phyloP scores from a whole-genome alignment of 768 basidiomycete species.

The Boletus insuetus region DNA sequence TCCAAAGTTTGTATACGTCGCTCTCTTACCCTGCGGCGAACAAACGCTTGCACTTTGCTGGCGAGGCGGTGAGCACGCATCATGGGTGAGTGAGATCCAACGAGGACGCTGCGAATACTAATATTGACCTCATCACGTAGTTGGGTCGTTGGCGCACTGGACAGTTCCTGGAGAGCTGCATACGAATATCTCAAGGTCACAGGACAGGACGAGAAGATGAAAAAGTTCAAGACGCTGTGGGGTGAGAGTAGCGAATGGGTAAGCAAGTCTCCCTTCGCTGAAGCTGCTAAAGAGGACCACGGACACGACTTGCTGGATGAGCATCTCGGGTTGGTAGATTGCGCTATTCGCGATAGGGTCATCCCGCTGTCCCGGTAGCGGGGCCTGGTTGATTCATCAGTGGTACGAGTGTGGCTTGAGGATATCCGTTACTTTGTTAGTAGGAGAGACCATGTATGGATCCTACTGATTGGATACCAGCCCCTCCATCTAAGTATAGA shows the following conservation, averaged over 20 bases:
- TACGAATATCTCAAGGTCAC: slow-evolving; percentile 21
- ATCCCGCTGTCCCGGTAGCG: background rate
- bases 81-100: slow-evolving; percentile 31
- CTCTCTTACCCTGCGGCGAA: slow-evolving; percentile 29
- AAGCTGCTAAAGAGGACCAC: background rate
- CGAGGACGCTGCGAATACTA: too few relatives aligned
- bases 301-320: background rate
- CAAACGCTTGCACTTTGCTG: slow-evolving; percentile 9
- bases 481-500: too few relatives aligned
- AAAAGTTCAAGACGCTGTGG: slow-evolving; percentile 26
- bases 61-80: slow-evolving; percentile 29
- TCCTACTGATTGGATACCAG: too few relatives aligned
- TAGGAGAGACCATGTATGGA: too few relatives aligned
- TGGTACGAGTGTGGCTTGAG: too few relatives aligned
- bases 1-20: slow-evolving; percentile 29
- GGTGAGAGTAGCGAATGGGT: slow-evolving; percentile 30
- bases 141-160: slow-evolving; percentile 39
- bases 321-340: slow-evolving; percentile 1
- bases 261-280: background rate
- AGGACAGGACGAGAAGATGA: slow-evolving; percentile 4
- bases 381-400: too few relatives aligned
- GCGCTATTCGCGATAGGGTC: background rate
- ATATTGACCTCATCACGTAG: slow-evolving; percentile 8
- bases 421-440: too few relatives aligned
- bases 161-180: slow-evolving; percentile 36